These are phyloP conservation scores for Talaromyces rugulosus DNA, from an alignment of 2,329 filamentous ascomycete species.

Conservation along the genomic window DNA sequence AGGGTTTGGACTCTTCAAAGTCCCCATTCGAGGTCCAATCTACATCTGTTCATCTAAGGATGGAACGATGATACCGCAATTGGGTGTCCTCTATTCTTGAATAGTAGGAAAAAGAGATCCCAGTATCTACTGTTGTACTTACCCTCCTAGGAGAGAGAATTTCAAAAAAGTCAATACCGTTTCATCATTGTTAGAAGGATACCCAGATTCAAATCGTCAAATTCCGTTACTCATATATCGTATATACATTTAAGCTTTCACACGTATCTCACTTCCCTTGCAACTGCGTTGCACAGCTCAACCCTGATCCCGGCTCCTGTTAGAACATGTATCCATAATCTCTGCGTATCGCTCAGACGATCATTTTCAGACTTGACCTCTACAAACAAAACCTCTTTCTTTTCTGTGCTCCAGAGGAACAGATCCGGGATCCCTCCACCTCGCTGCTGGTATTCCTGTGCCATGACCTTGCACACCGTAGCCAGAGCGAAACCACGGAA, in stretches of 20 bases:
- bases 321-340: conserved; percentile 94
- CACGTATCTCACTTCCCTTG: conserved; percentile 47
- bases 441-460: conserved; percentile 85
- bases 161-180: neutral
- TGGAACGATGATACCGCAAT: neutral
- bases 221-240: neutral
- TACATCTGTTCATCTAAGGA: neutral
- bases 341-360: conserved; percentile 88
- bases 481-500: conserved; percentile 78
- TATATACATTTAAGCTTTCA: neutral
- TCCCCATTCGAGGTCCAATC: neutral
- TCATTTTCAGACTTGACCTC: conserved; percentile 86
- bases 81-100: neutral
- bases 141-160: neutral
- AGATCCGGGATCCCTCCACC: conserved; percentile 91
- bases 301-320: conserved; percentile 79
- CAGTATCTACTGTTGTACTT: neutral
- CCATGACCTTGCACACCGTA: conserved; percentile 85
- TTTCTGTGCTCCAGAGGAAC: conserved; percentile 71
- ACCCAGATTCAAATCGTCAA: neutral
- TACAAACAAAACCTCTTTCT: conserved; percentile 66
- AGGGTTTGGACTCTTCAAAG: neutral
- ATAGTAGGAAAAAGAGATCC: neutral
- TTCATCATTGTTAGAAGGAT: neutral
- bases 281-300: conserved; percentile 68